Conservation (phyloP, 371 early-diverging fungal species). For the Mucor velutinosus region DNA sequence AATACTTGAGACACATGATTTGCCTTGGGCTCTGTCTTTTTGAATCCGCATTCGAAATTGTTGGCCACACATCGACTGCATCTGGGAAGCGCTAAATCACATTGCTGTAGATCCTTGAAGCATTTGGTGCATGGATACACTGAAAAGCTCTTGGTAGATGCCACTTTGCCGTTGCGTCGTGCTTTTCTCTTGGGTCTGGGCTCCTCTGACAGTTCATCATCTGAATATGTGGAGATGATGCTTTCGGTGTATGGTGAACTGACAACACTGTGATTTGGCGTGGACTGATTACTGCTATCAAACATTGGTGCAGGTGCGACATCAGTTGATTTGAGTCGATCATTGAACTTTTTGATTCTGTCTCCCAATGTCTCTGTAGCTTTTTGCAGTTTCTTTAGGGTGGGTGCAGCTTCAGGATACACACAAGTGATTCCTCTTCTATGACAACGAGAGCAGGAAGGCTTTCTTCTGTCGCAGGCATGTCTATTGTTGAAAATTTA, state of each 20-base stretch:
- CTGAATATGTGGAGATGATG: slow-evolving; percentile 6
- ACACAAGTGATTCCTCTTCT: slow-evolving; percentile 35
- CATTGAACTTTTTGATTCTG: slow-evolving; percentile 32
- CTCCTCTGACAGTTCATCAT: slow-evolving; percentile 9
- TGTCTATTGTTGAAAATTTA: slow-evolving; percentile 15
- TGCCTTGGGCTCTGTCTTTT: slow-evolving; percentile 42
- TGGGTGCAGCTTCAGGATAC: slow-evolving; percentile 46
- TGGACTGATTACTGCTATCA: not conserved
- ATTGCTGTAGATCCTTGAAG: slow-evolving; percentile 43
- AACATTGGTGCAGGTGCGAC: slow-evolving; percentile 8
- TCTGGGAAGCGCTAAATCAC: slow-evolving; percentile 37
- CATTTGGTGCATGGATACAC: slow-evolving; percentile 50
- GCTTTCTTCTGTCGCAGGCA: slow-evolving; percentile 35
- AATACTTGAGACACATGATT: slow-evolving; percentile 43
- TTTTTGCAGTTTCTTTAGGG: slow-evolving; percentile 31
- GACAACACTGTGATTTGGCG: not conserved
- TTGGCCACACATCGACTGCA: slow-evolving; percentile 40
- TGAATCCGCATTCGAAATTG: slow-evolving; percentile 33
- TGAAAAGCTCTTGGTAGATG: slow-evolving; percentile 28
- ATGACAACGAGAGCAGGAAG: slow-evolving; percentile 37
- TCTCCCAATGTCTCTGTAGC: slow-evolving; percentile 35
- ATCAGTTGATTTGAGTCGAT: slow-evolving; percentile 20
- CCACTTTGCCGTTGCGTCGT: slow-evolving; percentile 12
- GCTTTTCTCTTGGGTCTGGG: slow-evolving; percentile 1
- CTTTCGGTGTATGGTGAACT: slow-evolving; percentile 1